A percentile compares a stretch with the other conserved stretches of the same genome.
Evolutionary conservation across 2,329 filamentous ascomycete species (phyloP).

Genomic region (Graphium sp.): DNA sequence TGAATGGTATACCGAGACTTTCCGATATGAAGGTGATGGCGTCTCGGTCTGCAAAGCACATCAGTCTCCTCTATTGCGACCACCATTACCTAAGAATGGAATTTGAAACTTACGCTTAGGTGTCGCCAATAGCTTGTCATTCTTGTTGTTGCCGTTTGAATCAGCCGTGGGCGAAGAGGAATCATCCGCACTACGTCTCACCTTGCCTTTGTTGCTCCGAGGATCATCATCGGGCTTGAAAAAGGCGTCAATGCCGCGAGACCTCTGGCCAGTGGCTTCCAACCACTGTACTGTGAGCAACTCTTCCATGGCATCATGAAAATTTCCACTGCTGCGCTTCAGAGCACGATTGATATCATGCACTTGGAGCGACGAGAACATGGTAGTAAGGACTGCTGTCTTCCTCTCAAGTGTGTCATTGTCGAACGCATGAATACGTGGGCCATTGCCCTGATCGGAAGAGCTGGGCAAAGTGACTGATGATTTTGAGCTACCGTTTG

Average conservation of each 20-base stretch:
- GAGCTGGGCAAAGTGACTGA: constrained; percentile 5
- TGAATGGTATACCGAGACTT: constrained; percentile 20
- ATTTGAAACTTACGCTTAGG: constrained; percentile 2
- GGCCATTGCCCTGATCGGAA: constrained; percentile 8
- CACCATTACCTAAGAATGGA: too few species aligned
- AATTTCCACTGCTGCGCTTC: constrained; percentile 48
- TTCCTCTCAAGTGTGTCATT: constrained; percentile 41
- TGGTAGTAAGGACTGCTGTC: constrained; percentile 41
- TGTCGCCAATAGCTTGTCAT: neutral
- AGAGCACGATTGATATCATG: constrained; percentile 52
- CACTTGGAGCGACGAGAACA: constrained; percentile 54
- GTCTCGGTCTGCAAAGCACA: constrained; percentile 19
- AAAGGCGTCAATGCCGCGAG: constrained; percentile 74
- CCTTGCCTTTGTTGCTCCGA: constrained; percentile 14
- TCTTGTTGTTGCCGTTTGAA: neutral
- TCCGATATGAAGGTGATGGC: constrained; percentile 26
- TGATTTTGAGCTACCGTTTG: constrained; percentile 2
- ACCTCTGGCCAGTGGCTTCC: constrained; percentile 43
- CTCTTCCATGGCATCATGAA: constrained; percentile 58
- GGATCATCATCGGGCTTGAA: constrained; percentile 32
- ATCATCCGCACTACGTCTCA: too few species aligned
- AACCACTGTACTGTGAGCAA: constrained; percentile 68
- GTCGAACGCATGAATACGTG: constrained; percentile 13
- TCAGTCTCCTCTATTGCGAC: too few species aligned
- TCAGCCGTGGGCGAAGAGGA: too few species aligned